Conservation (phyloP, 768 basidiomycete genomes). For the Boletus reticulatus region DNA sequence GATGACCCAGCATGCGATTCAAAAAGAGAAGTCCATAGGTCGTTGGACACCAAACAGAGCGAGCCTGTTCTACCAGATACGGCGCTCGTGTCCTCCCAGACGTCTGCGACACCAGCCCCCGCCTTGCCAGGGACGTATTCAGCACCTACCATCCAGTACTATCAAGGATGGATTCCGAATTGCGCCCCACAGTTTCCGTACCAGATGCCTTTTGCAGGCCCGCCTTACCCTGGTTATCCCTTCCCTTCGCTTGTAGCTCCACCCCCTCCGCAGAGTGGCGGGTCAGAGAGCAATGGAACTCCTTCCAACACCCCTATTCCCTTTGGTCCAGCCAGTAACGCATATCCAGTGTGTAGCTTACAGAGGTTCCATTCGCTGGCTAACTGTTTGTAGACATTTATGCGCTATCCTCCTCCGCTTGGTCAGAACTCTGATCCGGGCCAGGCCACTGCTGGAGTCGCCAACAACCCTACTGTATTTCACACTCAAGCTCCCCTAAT, state of each 20-base stretch:
- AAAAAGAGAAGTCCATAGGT: conserved; percentile 1
- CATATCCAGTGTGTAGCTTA: conserved; percentile 46
- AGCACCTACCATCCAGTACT: conserved; percentile 43
- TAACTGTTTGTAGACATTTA: conserved; percentile 40
- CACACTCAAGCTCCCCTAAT: conserved; percentile 52
- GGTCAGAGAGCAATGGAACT: conserved; percentile 38
- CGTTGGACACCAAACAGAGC: conserved; percentile 31
- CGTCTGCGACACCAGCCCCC: conserved; percentile 26
- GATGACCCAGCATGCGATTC: conserved; percentile 1
- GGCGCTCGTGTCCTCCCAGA: conserved; percentile 17
- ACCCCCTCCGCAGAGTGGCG: conserved; percentile 31
- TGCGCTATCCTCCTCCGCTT: conserved; percentile 46
- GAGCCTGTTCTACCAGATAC: conserved; percentile 7
- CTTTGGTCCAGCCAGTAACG: conserved; percentile 38
- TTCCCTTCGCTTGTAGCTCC: conserved; percentile 26
- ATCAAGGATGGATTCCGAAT: conserved; percentile 53
- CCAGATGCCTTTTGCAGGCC: conserved; percentile 47
- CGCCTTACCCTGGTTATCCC: conserved; percentile 46
- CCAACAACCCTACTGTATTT: conserved; percentile 11
- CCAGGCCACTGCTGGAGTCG: conserved; percentile 8
- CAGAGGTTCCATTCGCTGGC: background rate
- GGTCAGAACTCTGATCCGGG: conserved; percentile 31
- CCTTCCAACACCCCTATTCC: conserved; percentile 28
- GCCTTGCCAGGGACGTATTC: conserved; percentile 34
- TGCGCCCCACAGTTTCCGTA: conserved; percentile 52